Conservation (phyloP, 352 stramenopile species). For the Blastocystis sp. region DNA sequence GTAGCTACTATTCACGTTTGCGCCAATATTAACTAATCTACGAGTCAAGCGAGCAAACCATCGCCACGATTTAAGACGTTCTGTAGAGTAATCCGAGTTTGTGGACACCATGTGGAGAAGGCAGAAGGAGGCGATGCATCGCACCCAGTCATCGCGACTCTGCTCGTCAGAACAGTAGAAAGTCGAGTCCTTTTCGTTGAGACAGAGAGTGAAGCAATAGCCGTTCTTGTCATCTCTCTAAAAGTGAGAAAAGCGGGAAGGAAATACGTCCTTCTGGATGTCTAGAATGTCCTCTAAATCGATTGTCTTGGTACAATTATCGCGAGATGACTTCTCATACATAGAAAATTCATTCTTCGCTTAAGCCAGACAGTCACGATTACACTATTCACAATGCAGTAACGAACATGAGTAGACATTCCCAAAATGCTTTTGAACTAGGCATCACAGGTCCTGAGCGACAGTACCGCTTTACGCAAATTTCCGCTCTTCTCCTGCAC, state of each 20-base stretch:
- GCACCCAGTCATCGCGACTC: constrained; percentile 8
- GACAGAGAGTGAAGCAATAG: background rate
- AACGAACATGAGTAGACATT: background rate
- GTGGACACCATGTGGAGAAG: background rate
- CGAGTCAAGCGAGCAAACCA: background rate
- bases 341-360: background rate
- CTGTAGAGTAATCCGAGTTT: background rate
- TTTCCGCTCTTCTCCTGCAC: background rate
- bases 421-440: constrained; percentile 40
- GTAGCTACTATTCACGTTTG: constrained; percentile 37
- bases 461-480: background rate
- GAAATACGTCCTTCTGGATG: background rate
- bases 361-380: background rate
- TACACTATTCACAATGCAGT: constrained; percentile 48
- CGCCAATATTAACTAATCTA: constrained; percentile 19
- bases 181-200: background rate
- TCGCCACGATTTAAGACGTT: constrained; percentile 12
- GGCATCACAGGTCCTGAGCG: background rate
- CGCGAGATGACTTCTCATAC: constrained; percentile 2
- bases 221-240: background rate
- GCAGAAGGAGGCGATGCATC: background rate
- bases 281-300: background rate
- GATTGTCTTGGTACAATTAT: background rate
- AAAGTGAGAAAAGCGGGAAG: background rate
- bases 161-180: background rate